Base-by-base conservation (phyloP, 2,329 filamentous ascomycete species). In the Fusarium sororula region DNA sequence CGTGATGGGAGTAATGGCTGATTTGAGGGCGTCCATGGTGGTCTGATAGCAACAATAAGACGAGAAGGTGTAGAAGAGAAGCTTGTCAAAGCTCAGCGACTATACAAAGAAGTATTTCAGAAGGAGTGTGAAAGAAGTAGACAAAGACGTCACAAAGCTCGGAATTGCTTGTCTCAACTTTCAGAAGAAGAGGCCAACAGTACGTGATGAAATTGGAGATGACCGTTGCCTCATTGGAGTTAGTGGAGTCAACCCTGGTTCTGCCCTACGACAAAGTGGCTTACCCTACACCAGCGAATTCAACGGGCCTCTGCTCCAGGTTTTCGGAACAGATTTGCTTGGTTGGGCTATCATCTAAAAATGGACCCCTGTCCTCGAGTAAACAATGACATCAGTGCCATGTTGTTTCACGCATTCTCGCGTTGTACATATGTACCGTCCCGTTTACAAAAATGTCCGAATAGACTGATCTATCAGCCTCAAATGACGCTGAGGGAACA, bases 1-100 rank as follows among this genome's bases (percentile, higher is more conserved):
- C 57, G 93, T 94, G 79, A 95, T 87, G 66, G 93, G 92, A 78
- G 89, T 88, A 79, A 94, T 86, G 74, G 86, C 85, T 58, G 87
- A 86, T 79, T 89, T 89, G 67, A 92, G 80, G 73, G 86, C 80
- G 79, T 93, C 91, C 90, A 93, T 92, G 67, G 66, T 81, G 51
- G 48, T 42, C 37, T 48, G 51, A 28, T 51, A 39, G 39, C 26
- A 48, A 55, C 45, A 50, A 38, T 17, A 50, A 55, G 41, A 30
- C 28, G 9, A 5, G 22, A 44, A 26, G 15, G 18, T 9, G 18
- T 15, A 26, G 47, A 32, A 39, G 37, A 50, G 17, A 50, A 53
- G 24, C 44, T 30, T 35, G 12, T 24, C 42, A 58, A 74, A 59
- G 39, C 41, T 35, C 26, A 24, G 45, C 12, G 55, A 26, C 37